A percentile compares a stretch with the other conserved stretches of the same genome.
Evolutionary conservation across 352 stramenopile genomes (phyloP).

Genomic region (Aphanomyces astaci): DNA sequence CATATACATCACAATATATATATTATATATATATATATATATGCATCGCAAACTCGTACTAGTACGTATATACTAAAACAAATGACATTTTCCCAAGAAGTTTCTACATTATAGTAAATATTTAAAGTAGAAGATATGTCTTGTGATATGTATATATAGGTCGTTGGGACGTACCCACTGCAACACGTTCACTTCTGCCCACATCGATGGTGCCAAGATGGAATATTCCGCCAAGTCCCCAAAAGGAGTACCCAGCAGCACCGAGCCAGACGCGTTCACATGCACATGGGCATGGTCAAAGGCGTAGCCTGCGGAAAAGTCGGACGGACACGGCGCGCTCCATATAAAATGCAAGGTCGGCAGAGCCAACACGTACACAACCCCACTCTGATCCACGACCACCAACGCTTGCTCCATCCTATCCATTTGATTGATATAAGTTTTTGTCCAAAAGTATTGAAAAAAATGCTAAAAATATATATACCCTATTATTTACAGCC

Average conservation of each 20-base stretch:
- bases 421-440: too few species aligned
- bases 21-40: too few species aligned
- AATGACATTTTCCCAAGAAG: too few species aligned
- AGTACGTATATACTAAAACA: too few species aligned
- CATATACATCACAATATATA: too few species aligned
- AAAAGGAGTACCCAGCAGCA: slow-evolving; percentile 51
- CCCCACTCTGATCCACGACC: slow-evolving; percentile 57
- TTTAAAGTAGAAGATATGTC: too few species aligned
- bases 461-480: too few species aligned
- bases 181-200: slow-evolving; percentile 50
- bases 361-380: slow-evolving; percentile 54
- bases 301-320: slow-evolving; percentile 28
- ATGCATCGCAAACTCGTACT: too few species aligned
- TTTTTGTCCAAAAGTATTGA: too few species aligned
- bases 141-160: too few species aligned
- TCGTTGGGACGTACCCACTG: slow-evolving; percentile 30
- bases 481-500: too few species aligned
- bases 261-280: slow-evolving; percentile 39
- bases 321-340: slow-evolving; percentile 33
- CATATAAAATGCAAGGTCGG: slow-evolving; percentile 48
- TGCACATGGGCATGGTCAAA: slow-evolving; percentile 41
- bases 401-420: slow-evolving; percentile 53
- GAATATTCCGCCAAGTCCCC: slow-evolving; percentile 62
- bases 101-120: too few species aligned
- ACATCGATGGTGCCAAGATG: slow-evolving; percentile 43